phyloP scores from a whole-genome alignment of 1,284 basidiomycete genomes.

The Tetrapyrgos nigripes region DNA sequence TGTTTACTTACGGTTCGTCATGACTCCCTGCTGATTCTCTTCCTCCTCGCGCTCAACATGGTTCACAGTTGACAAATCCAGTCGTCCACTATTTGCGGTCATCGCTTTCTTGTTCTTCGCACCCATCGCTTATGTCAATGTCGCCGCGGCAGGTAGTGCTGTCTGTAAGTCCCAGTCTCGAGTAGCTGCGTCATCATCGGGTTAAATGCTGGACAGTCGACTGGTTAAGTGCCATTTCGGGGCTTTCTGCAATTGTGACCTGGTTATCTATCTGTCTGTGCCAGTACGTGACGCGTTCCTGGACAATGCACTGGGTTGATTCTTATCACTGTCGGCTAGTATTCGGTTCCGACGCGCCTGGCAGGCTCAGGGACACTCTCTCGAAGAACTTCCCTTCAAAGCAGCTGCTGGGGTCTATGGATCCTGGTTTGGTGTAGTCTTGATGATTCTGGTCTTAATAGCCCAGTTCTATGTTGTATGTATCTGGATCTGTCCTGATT shows the following conservation, averaged over 20 bases:
- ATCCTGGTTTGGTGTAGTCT: constrained; percentile 48
- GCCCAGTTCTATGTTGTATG: constrained; percentile 50
- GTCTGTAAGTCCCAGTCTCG: constrained; percentile 40
- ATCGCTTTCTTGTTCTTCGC: constrained; percentile 41
- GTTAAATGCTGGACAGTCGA: constrained; percentile 32
- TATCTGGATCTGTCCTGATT: constrained; percentile 10
- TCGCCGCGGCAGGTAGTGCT: constrained; percentile 33
- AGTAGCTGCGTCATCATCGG: neutral
- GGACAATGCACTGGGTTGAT: neutral
- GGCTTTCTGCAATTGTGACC: constrained; percentile 49
- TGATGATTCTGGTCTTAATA: constrained; percentile 46
- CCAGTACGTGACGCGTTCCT: constrained; percentile 37
- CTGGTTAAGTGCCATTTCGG: constrained; percentile 49
- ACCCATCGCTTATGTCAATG: constrained; percentile 46
- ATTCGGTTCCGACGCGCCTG: constrained; percentile 50
- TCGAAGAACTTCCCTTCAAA: constrained; percentile 48
- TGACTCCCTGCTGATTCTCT: neutral
- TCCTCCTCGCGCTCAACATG: neutral
- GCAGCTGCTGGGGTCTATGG: constrained; percentile 48
- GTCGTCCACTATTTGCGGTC: constrained; percentile 45
- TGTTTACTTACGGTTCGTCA: constrained; percentile 49
- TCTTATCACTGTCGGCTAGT: constrained; percentile 19
- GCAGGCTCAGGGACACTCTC: constrained; percentile 46
- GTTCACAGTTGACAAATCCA: constrained; percentile 45
- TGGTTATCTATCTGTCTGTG: constrained; percentile 51